Conservation (phyloP, 2,329 filamentous ascomycete species). For the Aspergillus luchuensis region DNA sequence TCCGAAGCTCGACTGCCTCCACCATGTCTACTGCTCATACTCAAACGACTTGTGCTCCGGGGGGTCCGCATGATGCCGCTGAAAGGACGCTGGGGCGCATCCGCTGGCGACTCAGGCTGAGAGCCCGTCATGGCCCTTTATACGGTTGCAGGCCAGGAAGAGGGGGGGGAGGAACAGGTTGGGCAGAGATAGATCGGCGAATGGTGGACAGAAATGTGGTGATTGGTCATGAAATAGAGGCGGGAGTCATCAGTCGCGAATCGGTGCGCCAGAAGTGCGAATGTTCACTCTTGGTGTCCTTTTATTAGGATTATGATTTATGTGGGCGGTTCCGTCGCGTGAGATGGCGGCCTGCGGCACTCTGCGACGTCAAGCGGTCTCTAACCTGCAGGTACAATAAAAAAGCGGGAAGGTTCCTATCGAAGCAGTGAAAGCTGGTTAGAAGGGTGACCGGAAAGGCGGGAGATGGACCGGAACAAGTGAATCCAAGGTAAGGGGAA, state of each 20-base stretch:
- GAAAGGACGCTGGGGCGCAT: slow-evolving; percentile 66
- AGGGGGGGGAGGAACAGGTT: slow-evolving; percentile 5
- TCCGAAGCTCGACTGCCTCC: slow-evolving; percentile 82
- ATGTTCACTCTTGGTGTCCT: slow-evolving; percentile 5
- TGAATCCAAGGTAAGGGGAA: background rate
- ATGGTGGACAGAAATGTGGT: slow-evolving; percentile 10
- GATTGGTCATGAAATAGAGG: slow-evolving; percentile 17
- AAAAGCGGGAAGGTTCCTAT: slow-evolving; percentile 5
- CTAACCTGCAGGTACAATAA: slow-evolving; percentile 9
- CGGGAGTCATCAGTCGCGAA: slow-evolving; percentile 21
- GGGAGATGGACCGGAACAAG: background rate
- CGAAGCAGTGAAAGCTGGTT: background rate
- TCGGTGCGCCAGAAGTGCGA: slow-evolving; percentile 7
- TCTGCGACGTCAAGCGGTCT: slow-evolving; percentile 19
- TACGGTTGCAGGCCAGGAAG: slow-evolving; percentile 1
- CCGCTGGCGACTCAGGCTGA: slow-evolving; percentile 68
- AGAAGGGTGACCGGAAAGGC: background rate
- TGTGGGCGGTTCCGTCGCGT: slow-evolving; percentile 15
- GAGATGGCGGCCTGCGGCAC: slow-evolving; percentile 27
- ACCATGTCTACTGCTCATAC: slow-evolving; percentile 71
- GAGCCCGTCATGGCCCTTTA: slow-evolving; percentile 62
- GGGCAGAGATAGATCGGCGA: slow-evolving; percentile 13
- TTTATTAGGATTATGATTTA: slow-evolving; percentile 4
- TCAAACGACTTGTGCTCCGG: slow-evolving; percentile 82
- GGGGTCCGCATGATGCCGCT: slow-evolving; percentile 78